Base-by-base conservation (phyloP, 2,329 filamentous ascomycete genomes). In the Diaporthe sp. region DNA sequence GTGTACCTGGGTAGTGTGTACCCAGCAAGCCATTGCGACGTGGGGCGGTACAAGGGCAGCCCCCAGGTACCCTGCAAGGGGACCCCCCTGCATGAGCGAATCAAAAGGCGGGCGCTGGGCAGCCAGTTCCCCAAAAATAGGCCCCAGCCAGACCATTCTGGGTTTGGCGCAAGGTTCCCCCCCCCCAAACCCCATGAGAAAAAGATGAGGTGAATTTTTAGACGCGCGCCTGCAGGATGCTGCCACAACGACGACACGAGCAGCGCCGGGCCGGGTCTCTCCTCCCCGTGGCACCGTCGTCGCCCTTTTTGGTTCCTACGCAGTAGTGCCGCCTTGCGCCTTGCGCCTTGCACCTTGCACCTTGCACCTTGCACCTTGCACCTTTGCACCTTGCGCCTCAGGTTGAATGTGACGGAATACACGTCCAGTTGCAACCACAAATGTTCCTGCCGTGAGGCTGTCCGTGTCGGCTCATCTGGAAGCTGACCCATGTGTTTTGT, bases 211-310 rank as follows among this genome's bases (percentile, higher is more conserved):
- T 65, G 50, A 58, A 68, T 71, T 75, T 73, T 69, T 75, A 75
- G 74, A 75, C 74, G 74, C 74, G 74, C 71, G 74, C 74, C 72
- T 71, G 69, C 44, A 61, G 58, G 69, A 71, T 71, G 30, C 69
- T 61, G 69, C 55, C 55, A 50, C 9, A 35, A 59, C 42, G 19
- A 35, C 17, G 55, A 71, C 50, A 37, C 55, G 22, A 47, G 42
- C 39, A 71, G 69, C 69, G 55, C 22, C 55, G 56, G 53, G 15
- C 44, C 58, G 69, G 37, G 39, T 51, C 15, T 39, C 55, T 71
- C n/a, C 13, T 59, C 22, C 58, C 66, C 53, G 37, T 58, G 37
- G 51, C 51, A 56, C 66, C 39, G 51, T 56, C 53, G 27, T 47
- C 27, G 56, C 27, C 56, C 56, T 30, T 32, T 37, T 37, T 58